Conservation (phyloP, 1,284 basidiomycete species). For the Farysia itapuensis region DNA sequence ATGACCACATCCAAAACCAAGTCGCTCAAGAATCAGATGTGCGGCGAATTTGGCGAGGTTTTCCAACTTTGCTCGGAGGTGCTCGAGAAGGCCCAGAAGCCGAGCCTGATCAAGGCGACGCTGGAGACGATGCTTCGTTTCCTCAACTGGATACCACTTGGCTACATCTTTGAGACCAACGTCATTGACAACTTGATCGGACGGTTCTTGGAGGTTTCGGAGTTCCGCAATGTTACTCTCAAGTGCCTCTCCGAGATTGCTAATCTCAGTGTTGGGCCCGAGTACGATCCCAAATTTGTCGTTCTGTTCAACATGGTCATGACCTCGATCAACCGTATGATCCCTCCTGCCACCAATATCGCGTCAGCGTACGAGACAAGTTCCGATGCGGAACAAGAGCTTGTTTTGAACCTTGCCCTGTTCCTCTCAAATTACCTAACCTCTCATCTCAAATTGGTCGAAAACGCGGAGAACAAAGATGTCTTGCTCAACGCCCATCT, state of each 20-base stretch:
- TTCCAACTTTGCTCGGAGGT: constrained; percentile 69
- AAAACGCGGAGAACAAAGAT: constrained; percentile 87
- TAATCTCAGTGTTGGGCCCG: constrained; percentile 84
- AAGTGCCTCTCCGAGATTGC: constrained; percentile 96
- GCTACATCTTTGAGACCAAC: constrained; percentile 98
- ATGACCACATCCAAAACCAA: constrained; percentile 99
- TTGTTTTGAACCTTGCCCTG: constrained; percentile 92
- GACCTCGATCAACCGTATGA: constrained; percentile 59
- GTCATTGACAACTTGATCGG: constrained; percentile 92
- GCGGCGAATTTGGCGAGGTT: constrained; percentile 59
- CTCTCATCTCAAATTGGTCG: constrained; percentile 83
- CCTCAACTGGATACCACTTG: constrained; percentile 98
- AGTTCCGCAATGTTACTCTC: constrained; percentile 95
- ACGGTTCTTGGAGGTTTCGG: constrained; percentile 89
- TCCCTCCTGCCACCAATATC: constrained; percentile 73
- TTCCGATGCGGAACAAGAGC: constrained; percentile 90
- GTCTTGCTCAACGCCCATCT: constrained; percentile 79
- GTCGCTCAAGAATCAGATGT: constrained; percentile 78
- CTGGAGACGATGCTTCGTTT: constrained; percentile 94
- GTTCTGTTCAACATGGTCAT: constrained; percentile 80
- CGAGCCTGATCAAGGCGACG: constrained; percentile 90
- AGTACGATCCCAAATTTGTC: constrained; percentile 98
- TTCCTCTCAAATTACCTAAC: constrained; percentile 94
- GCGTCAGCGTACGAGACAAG: constrained; percentile 88
- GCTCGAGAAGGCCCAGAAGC: constrained; percentile 94